Base-by-base conservation (phyloP, 2,329 filamentous ascomycete genomes). In the Exophiala xenobiotica region DNA sequence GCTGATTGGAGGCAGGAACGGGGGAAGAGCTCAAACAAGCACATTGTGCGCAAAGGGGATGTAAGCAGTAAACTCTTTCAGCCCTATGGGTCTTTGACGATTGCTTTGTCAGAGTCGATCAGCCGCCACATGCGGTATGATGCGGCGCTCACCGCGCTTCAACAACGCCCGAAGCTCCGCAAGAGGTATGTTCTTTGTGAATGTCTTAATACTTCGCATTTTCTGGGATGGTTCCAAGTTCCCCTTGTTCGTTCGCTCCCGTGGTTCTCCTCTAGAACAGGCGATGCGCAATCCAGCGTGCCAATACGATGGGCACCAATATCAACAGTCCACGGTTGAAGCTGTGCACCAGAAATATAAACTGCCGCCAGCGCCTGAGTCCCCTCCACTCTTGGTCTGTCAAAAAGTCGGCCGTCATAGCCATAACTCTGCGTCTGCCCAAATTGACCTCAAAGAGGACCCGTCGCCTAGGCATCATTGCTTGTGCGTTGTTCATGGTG, bases 71-170 rank as follows among this genome's bases (percentile, higher is more conserved):
- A 40, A 16, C 20, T 22, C 9, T 9, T 51, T 23, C 48, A 51
- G 48, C 48, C 41, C 41, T 51, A 51, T 51, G 33, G 19, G 23
- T 14, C 18, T 8, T 35, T 27, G 7, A 16, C 14, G 38, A 39
- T 43, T n/a, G 46, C 46, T 49, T 49, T 49, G 42, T 27, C 26
- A 43, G 12, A 24, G n/a, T n/a, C n/a, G n/a, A n/a, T n/a, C n/a
- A n/a, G n/a, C n/a, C n/a, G n/a, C n/a, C n/a, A n/a, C n/a, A n/a
- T n/a, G n/a, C n/a, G n/a, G n/a, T n/a, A n/a, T n/a, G n/a, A n/a
- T n/a, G n/a, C 31, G n/a, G 11, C 31, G 31, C 31, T 35, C 31
- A 31, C 18, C 18, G 31, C 18, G 31, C 31, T 16, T 35, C 31
- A 35, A 35, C n/a, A 35, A 16, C 4, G 4, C 18, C 31, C 31